phyloP scores from a whole-genome alignment of 176 grass and related monocot species.

The Triticum urartu region DNA sequence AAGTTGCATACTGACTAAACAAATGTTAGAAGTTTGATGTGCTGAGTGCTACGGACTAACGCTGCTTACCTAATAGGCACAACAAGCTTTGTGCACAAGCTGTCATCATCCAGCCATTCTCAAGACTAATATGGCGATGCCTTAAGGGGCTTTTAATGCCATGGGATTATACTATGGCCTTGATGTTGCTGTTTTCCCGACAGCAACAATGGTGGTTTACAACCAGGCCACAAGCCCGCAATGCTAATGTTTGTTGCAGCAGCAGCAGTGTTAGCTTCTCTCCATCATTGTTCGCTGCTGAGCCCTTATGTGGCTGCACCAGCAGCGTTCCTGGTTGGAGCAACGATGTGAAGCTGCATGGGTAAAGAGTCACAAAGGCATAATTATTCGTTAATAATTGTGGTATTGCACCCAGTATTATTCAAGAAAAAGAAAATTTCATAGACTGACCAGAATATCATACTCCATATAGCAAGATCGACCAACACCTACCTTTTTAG shows the following conservation, averaged over 20 bases:
- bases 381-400: conserved; percentile 15
- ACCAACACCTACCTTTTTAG: not conserved
- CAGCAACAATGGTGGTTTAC: not conserved
- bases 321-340: not conserved
- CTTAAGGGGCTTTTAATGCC: not conserved
- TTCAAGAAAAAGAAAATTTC: not conserved
- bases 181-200: not conserved
- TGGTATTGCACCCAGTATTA: not conserved
- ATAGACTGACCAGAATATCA: not conserved
- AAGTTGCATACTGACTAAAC: not conserved
- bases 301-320: conserved; percentile 15
- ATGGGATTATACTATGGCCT: not conserved
- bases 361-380: conserved; percentile 16
- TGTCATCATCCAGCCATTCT: conserved; percentile 16
- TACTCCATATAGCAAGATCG: not conserved
- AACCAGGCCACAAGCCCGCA: not conserved
- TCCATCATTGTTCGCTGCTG: conserved; percentile 19
- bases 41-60: not conserved
- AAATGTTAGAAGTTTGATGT: not conserved
- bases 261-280: conserved; percentile 1
- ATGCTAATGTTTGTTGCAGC: not conserved
- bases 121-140: not conserved
- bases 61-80: conserved; percentile 20
- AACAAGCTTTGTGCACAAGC: conserved; percentile 21
- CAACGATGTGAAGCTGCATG: not conserved